Evolutionary conservation across 2,329 filamentous ascomycete genomes (phyloP).

Genomic region (Aspergillus quadricinctus): DNA sequence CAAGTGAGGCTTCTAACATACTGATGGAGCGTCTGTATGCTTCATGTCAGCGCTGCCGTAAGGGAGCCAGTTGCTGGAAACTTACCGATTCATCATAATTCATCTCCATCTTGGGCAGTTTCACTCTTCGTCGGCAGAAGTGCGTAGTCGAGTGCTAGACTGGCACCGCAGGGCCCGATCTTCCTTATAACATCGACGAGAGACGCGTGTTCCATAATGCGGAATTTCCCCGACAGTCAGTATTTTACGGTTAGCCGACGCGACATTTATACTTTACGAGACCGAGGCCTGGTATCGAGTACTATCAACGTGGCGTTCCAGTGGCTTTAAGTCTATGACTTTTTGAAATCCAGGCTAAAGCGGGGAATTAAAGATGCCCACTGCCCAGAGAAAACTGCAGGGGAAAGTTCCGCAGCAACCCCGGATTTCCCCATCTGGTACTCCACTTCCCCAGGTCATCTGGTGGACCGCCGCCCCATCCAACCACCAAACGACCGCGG

Average conservation of each 20-base stretch:
- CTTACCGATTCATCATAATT: conserved; percentile 42
- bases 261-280: neutral
- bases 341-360: neutral
- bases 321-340: neutral
- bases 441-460: neutral
- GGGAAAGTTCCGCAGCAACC: too few species aligned
- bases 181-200: neutral
- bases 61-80: neutral
- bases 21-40: conserved; percentile 19
- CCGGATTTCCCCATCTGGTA: neutral
- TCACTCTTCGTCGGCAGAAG: neutral
- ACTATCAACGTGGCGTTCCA: neutral
- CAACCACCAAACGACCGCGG: neutral
- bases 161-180: neutral
- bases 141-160: neutral
- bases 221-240: neutral
- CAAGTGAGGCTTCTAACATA: conserved; percentile 6
- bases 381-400: neutral
- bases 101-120: conserved; percentile 43
- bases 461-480: too few species aligned
- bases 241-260: neutral
- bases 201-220: neutral
- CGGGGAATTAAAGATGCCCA: neutral
- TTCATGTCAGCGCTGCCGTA: neutral
- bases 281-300: neutral